Evolutionary conservation across 2,329 filamentous ascomycete genomes (phyloP), one percentile per base, ranked within the genome.

Genomic region (Passalora sequoiae): DNA sequence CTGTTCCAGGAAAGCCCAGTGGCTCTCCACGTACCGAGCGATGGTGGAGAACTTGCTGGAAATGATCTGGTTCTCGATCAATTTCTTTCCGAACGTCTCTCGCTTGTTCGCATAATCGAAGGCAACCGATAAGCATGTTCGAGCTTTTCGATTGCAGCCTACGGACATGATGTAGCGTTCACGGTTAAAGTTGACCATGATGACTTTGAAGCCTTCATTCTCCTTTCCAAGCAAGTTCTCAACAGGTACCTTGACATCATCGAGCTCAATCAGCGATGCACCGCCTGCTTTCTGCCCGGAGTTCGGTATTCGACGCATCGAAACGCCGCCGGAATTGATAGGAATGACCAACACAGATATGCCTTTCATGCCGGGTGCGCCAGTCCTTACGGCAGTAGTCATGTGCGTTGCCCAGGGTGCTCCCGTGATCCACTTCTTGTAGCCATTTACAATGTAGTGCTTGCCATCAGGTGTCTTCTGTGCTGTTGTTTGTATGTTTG

Each of bases 281-380:
- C 79, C 79, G 29, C 80, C 81, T 4, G 78, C 79, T 54, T 80
- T 76, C n/a, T 83, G 78, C 3, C 81, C 82, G 19, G 75, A 80
- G 60, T 85, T 84, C 40, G 73, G 63, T 61, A 84, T 81, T 38
- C 69, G 72, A 15, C 76, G 68, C 38, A 69, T 68, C 1, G 68
- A 66, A 5, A 81, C 64, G n/a, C 78, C 78, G 2, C 68, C 63
- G 0, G 64, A 58, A 30, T 68, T 60, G 21, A 75, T 64, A 0
- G 77, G 71, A 17, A 82, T 77, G 3, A 82, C 73, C 1, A 83
- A 62, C 1, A 81, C 67, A 0, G 76, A 78, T 21, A 82, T 69
- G 3, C 78, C 78, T 2, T 56, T 54, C 41, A 68, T 68, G 8
- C 78, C 78, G 0, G 70, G 61, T 0, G 70, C 74, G 4, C 77